A percentile compares a stretch with the other conserved stretches of the same genome.
Evolutionary conservation across 108 stramenopile species (phyloP).

Genomic region (Pseudonitzschia multistriata): DNA sequence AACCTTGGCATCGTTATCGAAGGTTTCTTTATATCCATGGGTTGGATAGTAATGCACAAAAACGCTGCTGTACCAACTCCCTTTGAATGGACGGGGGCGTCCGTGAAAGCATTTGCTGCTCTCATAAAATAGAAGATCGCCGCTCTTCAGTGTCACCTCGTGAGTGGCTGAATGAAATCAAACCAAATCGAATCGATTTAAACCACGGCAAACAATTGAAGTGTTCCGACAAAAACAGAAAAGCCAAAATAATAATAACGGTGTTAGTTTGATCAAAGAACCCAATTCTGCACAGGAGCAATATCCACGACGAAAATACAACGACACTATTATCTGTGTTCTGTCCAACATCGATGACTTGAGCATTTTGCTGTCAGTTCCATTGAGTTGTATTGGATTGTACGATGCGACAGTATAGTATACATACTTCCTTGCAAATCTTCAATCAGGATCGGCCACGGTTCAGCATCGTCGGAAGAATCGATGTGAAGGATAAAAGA

Average conservation of each 20-base stretch:
- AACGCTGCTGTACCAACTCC: slow-evolving; percentile 64
- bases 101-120: slow-evolving; percentile 82
- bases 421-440: slow-evolving; percentile 28
- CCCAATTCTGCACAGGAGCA: not conserved
- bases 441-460: slow-evolving; percentile 65
- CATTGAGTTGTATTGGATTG: not conserved
- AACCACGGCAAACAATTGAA: slow-evolving; percentile 8
- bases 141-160: slow-evolving; percentile 54
- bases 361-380: not conserved
- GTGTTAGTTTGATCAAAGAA: not conserved
- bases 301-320: no score
- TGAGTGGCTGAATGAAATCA: slow-evolving; percentile 38
- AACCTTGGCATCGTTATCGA: slow-evolving; percentile 20
- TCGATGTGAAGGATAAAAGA: slow-evolving; percentile 84
- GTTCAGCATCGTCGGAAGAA: slow-evolving; percentile 62
- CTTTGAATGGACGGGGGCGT: slow-evolving; percentile 65
- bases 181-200: not conserved
- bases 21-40: slow-evolving; percentile 36
- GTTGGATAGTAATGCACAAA: slow-evolving; percentile 81
- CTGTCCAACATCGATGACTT: no score
- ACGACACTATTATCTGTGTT: no score
- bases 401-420: no score
- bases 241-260: not conserved
- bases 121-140: slow-evolving; percentile 87
- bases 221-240: not conserved